Conservation (phyloP, 306 rosid species). For the Lathyrus aphaca region DNA sequence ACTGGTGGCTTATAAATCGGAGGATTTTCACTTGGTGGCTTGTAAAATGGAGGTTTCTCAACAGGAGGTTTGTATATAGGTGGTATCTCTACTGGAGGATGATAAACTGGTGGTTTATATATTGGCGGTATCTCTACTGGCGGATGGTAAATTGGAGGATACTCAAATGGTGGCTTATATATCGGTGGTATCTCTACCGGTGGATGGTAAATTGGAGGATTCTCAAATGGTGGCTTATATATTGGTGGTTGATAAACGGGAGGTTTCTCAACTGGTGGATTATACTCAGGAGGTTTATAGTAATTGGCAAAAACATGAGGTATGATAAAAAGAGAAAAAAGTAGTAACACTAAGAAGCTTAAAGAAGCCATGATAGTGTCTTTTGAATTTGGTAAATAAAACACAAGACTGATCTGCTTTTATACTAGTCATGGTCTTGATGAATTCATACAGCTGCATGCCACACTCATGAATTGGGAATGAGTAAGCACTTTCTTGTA, state of each 20-base stretch:
- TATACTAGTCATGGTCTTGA: background rate
- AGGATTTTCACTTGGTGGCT: background rate
- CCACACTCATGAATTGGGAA: background rate
- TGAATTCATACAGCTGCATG: background rate
- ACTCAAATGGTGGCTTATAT: background rate
- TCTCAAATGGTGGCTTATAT: background rate
- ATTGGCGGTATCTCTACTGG: background rate
- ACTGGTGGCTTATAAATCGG: background rate
- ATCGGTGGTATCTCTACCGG: background rate
- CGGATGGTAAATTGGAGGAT: background rate
- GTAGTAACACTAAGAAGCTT: slow-evolving; percentile 7
- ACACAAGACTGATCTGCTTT: background rate
- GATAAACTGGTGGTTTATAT: background rate
- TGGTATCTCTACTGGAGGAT: too few species aligned
- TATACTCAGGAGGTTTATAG: background rate
- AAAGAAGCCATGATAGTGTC: slow-evolving; percentile 25
- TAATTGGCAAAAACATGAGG: slow-evolving; percentile 32
- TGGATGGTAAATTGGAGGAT: background rate
- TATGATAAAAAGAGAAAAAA: background rate
- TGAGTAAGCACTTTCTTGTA: background rate
- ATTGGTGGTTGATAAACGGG: background rate
- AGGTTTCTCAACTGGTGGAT: background rate
- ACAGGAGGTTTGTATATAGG: background rate
- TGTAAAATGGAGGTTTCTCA: background rate
- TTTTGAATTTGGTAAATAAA: background rate